Evolutionary conservation across 371 early-diverging fungal genomes (phyloP).

Genomic region (Chytridium lagenaria): DNA sequence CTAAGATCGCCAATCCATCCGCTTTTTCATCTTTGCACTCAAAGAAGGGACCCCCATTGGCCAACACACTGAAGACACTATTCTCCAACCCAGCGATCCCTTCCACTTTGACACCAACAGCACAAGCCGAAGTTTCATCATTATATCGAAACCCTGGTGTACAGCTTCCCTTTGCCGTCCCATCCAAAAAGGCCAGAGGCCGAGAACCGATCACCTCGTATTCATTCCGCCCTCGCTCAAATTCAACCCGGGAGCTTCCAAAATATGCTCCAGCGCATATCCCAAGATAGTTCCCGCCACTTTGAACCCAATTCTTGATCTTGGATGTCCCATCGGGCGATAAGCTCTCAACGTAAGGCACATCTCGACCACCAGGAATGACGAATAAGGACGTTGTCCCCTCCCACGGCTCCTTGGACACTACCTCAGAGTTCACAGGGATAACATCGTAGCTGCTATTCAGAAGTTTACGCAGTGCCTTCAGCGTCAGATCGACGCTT

Average conservation of each 20-base stretch:
- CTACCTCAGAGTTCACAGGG: slow-evolving; percentile 71
- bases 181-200: slow-evolving; percentile 75
- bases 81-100: background rate
- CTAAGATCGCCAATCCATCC: slow-evolving; percentile 14
- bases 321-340: slow-evolving; percentile 61
- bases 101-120: slow-evolving; percentile 57
- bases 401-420: slow-evolving; percentile 86
- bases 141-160: slow-evolving; percentile 79
- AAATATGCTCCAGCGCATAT: slow-evolving; percentile 95
- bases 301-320: slow-evolving; percentile 72
- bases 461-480: slow-evolving; percentile 70
- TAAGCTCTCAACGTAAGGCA: slow-evolving; percentile 77
- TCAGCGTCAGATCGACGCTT: slow-evolving; percentile 68
- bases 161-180: slow-evolving; percentile 73
- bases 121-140: slow-evolving; percentile 72
- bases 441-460: slow-evolving; percentile 86
- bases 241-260: slow-evolving; percentile 71
- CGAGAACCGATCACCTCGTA: slow-evolving; percentile 77
- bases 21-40: slow-evolving; percentile 15
- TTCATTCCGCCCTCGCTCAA: slow-evolving; percentile 68
- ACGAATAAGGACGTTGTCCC: slow-evolving; percentile 80
- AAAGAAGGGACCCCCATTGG: slow-evolving; percentile 60
- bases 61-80: slow-evolving; percentile 36
- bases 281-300: slow-evolving; percentile 89
- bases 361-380: slow-evolving; percentile 89